A percentile compares a stretch with the other conserved stretches of the same genome.
Conservation (phyloP, 495 filamentous ascomycete species). For the Tuber indicum region DNA sequence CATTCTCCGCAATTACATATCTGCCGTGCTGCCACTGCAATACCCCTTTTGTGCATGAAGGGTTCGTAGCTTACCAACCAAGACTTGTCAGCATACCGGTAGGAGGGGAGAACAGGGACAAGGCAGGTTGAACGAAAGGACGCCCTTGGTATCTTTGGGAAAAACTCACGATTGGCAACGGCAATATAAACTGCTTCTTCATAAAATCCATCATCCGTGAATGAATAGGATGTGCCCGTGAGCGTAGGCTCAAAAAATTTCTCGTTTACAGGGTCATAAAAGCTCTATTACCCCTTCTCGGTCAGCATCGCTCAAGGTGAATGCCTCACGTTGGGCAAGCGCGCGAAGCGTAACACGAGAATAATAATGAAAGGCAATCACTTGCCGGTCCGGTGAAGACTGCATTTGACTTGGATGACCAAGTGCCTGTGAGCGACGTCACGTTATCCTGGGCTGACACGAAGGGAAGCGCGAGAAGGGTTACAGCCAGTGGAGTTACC, state of each 20-base stretch:
- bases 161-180: constrained; percentile 61
- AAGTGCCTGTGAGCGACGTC: constrained; percentile 59
- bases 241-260: constrained; percentile 60
- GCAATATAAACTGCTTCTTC: constrained; percentile 71
- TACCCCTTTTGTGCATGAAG: constrained; percentile 60
- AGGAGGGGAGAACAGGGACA: background rate
- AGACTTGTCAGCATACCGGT: constrained; percentile 17
- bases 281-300: constrained; percentile 49
- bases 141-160: background rate
- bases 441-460: constrained; percentile 33
- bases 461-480: constrained; percentile 5
- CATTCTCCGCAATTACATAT: constrained; percentile 48
- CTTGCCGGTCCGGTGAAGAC: constrained; percentile 70
- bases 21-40: constrained; percentile 76
- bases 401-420: constrained; percentile 67
- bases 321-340: background rate
- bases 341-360: background rate
- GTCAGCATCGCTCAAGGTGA: constrained; percentile 14
- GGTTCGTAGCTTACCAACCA: constrained; percentile 50
- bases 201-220: constrained; percentile 63
- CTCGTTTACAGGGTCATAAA: constrained; percentile 67
- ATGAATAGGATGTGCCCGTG: constrained; percentile 77
- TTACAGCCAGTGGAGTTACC: constrained; percentile 1
- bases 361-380: constrained; percentile 22
- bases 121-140: background rate